Conservation (phyloP, 2,329 filamentous ascomycete genomes). For the Aspergillus ustus region DNA sequence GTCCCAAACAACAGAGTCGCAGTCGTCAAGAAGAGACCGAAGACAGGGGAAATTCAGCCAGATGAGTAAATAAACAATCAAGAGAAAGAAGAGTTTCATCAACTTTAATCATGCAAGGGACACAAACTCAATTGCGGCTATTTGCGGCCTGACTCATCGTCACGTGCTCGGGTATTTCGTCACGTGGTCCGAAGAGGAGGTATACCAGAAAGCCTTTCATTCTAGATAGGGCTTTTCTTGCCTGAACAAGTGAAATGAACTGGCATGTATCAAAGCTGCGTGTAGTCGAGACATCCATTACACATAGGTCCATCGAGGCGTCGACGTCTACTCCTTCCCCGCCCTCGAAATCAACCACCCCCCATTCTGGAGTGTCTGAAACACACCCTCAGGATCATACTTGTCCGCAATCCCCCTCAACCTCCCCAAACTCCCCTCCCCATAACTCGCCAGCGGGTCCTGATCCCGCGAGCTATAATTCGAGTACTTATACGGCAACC, state of each 20-base stretch:
- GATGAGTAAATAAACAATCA: neutral
- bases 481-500: neutral
- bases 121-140: conserved; percentile 19
- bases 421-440: neutral
- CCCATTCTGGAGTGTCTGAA: conserved; percentile 11
- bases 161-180: neutral
- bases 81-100: neutral
- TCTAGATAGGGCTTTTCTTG: no score
- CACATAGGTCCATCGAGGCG: neutral
- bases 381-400: conserved; percentile 2
- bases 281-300: no score
- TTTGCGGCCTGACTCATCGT: conserved; percentile 24
- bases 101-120: conserved; percentile 1
- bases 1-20: neutral
- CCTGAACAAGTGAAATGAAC: no score
- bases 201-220: neutral
- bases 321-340: neutral
- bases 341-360: conserved; percentile 11
- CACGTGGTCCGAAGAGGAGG: neutral
- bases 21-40: neutral
- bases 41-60: no score
- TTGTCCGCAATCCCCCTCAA: neutral
- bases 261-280: no score
- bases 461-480: neutral
- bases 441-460: conserved; percentile 2